Conservation (phyloP, 2,329 filamentous ascomycete species). For the Gremmenia infestans region DNA sequence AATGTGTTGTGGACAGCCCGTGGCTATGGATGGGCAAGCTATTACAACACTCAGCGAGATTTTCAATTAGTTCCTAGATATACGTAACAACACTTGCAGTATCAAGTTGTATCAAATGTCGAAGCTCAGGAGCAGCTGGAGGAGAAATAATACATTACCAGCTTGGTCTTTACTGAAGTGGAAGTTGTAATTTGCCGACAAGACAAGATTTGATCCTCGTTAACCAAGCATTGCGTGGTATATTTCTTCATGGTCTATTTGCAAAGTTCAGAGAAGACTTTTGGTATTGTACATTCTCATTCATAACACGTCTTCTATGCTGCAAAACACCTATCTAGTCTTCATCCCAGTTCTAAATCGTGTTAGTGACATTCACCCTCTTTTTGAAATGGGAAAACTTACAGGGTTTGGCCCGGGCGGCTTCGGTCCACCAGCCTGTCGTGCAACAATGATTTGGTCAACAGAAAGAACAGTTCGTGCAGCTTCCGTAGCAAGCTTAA, state of each 20-base stretch:
- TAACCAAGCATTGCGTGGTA: neutral
- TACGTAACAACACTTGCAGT: too few species aligned
- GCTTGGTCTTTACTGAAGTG: too few species aligned
- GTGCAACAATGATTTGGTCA: constrained; percentile 97
- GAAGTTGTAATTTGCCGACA: too few species aligned
- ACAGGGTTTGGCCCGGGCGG: constrained; percentile 84
- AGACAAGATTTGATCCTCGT: neutral
- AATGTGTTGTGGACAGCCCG: too few species aligned
- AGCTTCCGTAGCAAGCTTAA: constrained; percentile 92
- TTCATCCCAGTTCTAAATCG: constrained; percentile 33
- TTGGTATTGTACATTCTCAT: constrained; percentile 28
- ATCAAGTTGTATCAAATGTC: too few species aligned
- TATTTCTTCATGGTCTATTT: neutral
- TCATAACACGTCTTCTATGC: constrained; percentile 19
- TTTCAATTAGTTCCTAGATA: too few species aligned
- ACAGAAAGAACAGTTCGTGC: constrained; percentile 91
- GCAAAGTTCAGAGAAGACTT: neutral
- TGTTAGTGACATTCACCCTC: constrained; percentile 11
- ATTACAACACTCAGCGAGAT: too few species aligned
- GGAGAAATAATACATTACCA: too few species aligned
- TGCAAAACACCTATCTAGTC: constrained; percentile 31
- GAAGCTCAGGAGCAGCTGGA: too few species aligned
- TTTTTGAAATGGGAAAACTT: constrained; percentile 16
- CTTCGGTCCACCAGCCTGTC: constrained; percentile 96
- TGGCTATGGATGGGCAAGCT: too few species aligned